phyloP scores from a whole-genome alignment of 257 asterid species.

The Solanum chilense region DNA sequence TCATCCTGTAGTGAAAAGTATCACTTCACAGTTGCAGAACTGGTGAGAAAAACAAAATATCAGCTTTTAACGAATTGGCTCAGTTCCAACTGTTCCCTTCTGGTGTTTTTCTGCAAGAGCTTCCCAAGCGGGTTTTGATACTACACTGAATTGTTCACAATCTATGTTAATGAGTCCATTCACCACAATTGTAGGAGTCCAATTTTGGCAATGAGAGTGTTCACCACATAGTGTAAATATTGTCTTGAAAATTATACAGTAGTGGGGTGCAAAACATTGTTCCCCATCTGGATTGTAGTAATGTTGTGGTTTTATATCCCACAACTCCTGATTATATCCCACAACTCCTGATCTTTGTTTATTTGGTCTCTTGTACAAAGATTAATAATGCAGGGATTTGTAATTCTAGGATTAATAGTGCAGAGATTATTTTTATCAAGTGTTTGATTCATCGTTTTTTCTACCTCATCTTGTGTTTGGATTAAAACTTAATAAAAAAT shows the following conservation, averaged over 20 bases:
- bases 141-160: neutral
- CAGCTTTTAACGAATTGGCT: neutral
- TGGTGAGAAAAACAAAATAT: constrained; percentile 42
- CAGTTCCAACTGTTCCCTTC: neutral
- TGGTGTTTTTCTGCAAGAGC: neutral
- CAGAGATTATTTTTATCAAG: too few relatives aligned
- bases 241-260: neutral
- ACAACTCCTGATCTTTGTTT: neutral
- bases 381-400: too few relatives aligned
- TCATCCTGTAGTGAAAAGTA: constrained; percentile 72
- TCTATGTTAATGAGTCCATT: neutral
- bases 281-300: neutral
- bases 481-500: too few relatives aligned
- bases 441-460: too few relatives aligned
- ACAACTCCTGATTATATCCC: neutral
- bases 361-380: neutral
- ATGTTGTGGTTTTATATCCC: neutral
- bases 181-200: constrained; percentile 7
- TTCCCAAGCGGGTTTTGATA: neutral
- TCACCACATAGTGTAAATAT: neutral
- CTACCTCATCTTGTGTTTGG: too few relatives aligned
- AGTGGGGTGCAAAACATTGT: neutral
- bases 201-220: constrained; percentile 30
- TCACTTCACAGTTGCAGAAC: constrained; percentile 77
- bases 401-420: too few relatives aligned